Evolutionary conservation across 2,329 filamentous ascomycete species (phyloP).

Genomic region (Hypoxylon rubiginosum): DNA sequence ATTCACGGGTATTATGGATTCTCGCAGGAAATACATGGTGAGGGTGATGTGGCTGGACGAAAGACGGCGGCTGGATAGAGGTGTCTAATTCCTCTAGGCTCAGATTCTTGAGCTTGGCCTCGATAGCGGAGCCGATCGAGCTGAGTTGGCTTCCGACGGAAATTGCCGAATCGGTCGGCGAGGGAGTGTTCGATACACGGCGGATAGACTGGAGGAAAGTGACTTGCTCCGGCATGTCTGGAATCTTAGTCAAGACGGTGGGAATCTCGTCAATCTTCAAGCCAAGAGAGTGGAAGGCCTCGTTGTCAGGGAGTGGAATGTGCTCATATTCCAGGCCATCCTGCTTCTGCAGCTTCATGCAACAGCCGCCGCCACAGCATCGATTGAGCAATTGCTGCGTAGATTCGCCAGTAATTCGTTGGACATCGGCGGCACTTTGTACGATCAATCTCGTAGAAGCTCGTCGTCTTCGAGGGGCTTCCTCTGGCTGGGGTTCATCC

Average conservation of each 20-base stretch:
- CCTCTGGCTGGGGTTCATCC: slow-evolving; percentile 64
- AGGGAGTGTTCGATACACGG: slow-evolving; percentile 54
- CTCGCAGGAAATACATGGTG: slow-evolving; percentile 93
- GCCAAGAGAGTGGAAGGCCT: slow-evolving; percentile 83
- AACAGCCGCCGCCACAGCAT: slow-evolving; percentile 76
- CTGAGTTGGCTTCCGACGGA: slow-evolving; percentile 60
- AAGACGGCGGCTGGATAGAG: slow-evolving; percentile 81
- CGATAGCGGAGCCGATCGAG: slow-evolving; percentile 31
- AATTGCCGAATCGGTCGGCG: slow-evolving; percentile 65
- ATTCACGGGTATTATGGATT: slow-evolving; percentile 84
- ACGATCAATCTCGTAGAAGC: slow-evolving; percentile 78
- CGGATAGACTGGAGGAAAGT: slow-evolving; percentile 76
- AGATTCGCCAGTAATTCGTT: slow-evolving; percentile 74
- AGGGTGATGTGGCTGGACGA: slow-evolving; percentile 94
- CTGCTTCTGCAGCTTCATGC: slow-evolving; percentile 64
- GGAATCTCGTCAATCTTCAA: slow-evolving; percentile 83
- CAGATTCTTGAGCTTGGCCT: slow-evolving; percentile 47
- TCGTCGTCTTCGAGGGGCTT: slow-evolving; percentile 67
- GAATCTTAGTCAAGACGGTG: slow-evolving; percentile 77
- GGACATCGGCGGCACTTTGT: slow-evolving; percentile 72
- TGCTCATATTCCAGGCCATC: slow-evolving; percentile 65
- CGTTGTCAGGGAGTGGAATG: slow-evolving; percentile 78
- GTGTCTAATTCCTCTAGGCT: slow-evolving; percentile 66
- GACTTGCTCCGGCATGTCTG: slow-evolving; percentile 80
- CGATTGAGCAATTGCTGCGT: slow-evolving; percentile 72